phyloP scores from a whole-genome alignment of 352 stramenopile genomes.

The Phytophthora agathidicida region DNA sequence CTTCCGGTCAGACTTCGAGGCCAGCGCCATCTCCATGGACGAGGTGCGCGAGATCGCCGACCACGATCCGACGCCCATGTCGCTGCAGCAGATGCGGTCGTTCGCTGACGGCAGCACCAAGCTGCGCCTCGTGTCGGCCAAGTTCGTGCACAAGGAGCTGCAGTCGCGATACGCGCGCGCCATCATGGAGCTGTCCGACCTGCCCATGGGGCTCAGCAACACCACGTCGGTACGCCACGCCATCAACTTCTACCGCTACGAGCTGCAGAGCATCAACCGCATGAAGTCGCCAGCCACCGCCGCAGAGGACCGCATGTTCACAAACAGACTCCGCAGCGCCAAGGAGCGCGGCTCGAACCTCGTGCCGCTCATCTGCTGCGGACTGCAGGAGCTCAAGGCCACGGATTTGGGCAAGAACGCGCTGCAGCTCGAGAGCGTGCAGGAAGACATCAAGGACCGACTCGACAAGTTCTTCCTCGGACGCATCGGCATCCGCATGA shows the following conservation, averaged over 20 bases:
- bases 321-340: conserved; percentile 50
- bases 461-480: conserved; percentile 98
- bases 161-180: conserved; percentile 68
- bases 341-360: conserved; percentile 70
- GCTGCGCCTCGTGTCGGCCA: conserved; percentile 56
- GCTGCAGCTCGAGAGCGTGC: conserved; percentile 57
- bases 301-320: conserved; percentile 64
- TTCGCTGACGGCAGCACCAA: conserved; percentile 66
- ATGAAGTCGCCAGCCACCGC: conserved; percentile 46
- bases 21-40: conserved; percentile 53
- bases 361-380: conserved; percentile 72
- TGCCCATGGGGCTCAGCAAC: conserved; percentile 61
- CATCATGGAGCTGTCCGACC: conserved; percentile 74
- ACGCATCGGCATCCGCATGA: conserved; percentile 98
- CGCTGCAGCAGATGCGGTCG: conserved; percentile 76
- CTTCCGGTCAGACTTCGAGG: conserved; percentile 22
- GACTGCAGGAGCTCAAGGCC: conserved; percentile 60
- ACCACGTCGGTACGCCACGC: conserved; percentile 64
- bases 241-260: conserved; percentile 67
- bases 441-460: conserved; percentile 70
- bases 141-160: conserved; percentile 78
- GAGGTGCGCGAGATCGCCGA: conserved; percentile 61
- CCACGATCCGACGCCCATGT: conserved; percentile 66
- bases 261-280: conserved; percentile 49
- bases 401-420: conserved; percentile 60